These are phyloP conservation scores for Trametes coccinea DNA, from an alignment of 768 basidiomycete genomes.

Conservation along the genomic window DNA sequence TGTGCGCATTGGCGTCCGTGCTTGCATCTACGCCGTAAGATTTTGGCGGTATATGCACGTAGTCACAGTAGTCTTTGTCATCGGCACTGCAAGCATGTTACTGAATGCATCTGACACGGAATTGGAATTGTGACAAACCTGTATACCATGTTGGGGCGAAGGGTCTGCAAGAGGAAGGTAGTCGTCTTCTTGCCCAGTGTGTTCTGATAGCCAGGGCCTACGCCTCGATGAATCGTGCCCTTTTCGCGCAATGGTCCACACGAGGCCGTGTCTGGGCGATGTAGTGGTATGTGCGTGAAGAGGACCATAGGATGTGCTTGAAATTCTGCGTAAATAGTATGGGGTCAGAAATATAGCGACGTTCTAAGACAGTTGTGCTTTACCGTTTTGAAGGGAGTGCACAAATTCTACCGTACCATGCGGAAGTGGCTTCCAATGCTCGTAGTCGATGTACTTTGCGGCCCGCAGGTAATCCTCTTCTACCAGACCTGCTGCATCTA, in stretches of 20 bases:
- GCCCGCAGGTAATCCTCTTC: conserved; percentile 79
- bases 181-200: conserved; percentile 81
- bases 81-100: conserved; percentile 60
- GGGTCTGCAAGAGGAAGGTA: conserved; percentile 61
- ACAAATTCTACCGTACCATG: conserved; percentile 65
- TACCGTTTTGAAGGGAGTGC: conserved; percentile 44
- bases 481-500: conserved; percentile 78
- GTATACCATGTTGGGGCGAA: conserved; percentile 71
- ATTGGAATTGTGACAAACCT: conserved; percentile 46
- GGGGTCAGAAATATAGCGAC: background rate
- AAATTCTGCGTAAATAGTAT: conserved; percentile 11
- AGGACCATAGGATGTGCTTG: conserved; percentile 49
- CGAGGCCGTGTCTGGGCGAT: conserved; percentile 65
- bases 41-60: conserved; percentile 49
- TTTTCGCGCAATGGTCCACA: conserved; percentile 81
- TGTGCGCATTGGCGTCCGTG: conserved; percentile 18
- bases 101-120: background rate
- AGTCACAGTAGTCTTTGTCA: conserved; percentile 90
- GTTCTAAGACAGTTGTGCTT: conserved; percentile 14
- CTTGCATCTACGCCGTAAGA: conserved; percentile 20
- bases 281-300: conserved; percentile 85
- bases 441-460: conserved; percentile 48
- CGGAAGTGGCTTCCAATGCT: conserved; percentile 53
- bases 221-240: conserved; percentile 70
- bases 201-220: conserved; percentile 81